These are phyloP conservation scores for Penicillium sp. DNA, from an alignment of 2,329 filamentous ascomycete genomes.

Conservation along the genomic window DNA sequence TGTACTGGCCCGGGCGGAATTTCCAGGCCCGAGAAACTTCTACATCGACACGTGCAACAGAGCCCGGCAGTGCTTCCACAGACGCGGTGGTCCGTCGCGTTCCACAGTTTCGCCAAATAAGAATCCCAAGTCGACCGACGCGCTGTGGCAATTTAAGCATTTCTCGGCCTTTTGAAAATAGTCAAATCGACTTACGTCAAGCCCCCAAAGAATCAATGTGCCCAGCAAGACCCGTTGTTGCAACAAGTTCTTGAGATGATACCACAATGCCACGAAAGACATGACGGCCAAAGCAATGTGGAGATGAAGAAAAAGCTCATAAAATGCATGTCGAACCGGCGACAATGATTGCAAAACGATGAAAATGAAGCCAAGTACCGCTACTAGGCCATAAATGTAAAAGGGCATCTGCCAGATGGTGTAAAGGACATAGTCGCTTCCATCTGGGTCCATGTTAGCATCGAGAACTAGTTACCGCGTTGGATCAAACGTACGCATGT, in stretches of 20 bases:
- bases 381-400: conserved; percentile 37
- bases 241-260: conserved; percentile 36
- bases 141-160: conserved; percentile 38
- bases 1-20: conserved; percentile 54
- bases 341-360: conserved; percentile 48
- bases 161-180: not conserved
- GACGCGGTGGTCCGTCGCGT: conserved; percentile 53
- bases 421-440: conserved; percentile 57
- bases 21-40: conserved; percentile 37
- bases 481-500: conserved; percentile 24
- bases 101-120: conserved; percentile 57
- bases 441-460: conserved; percentile 37
- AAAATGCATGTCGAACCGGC: conserved; percentile 48
- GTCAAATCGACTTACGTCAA: conserved; percentile 32
- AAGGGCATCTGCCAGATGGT: conserved; percentile 35
- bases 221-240: conserved; percentile 38
- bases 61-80: conserved; percentile 59
- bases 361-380: conserved; percentile 43
- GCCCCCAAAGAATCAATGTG: conserved; percentile 39
- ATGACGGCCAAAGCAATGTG: conserved; percentile 47
- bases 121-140: conserved; percentile 49
- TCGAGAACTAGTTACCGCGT: not conserved
- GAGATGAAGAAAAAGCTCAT: conserved; percentile 49
- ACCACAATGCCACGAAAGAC: conserved; percentile 45
- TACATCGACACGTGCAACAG: conserved; percentile 55